Conservation (phyloP, 202 grass and related monocot species). For the Hordeum pubiflorum region DNA sequence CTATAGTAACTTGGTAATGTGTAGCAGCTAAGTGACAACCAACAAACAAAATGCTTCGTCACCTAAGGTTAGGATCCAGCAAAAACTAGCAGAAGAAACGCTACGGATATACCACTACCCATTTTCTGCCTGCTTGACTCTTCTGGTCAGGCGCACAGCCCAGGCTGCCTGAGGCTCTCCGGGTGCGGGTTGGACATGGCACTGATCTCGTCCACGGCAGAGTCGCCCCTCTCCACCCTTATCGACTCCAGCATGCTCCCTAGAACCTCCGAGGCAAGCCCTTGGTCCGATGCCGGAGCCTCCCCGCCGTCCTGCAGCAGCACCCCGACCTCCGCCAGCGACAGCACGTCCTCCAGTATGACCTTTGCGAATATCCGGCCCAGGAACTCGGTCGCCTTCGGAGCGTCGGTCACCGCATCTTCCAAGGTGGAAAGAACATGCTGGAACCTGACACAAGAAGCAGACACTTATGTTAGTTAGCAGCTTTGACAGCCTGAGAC, state of each 20-base stretch:
- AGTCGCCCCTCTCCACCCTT: slow-evolving; percentile 42
- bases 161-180: slow-evolving; percentile 27
- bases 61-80: slow-evolving; percentile 16
- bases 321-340: slow-evolving; percentile 41
- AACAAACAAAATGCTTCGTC: slow-evolving; percentile 5
- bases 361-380: slow-evolving; percentile 59
- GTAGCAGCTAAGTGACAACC: neutral
- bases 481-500: neutral
- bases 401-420: slow-evolving; percentile 78
- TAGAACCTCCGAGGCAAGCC: slow-evolving; percentile 53
- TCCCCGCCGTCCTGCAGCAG: slow-evolving; percentile 35
- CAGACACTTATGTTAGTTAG: neutral
- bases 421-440: slow-evolving; percentile 60
- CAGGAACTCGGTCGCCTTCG: slow-evolving; percentile 63
- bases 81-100: slow-evolving; percentile 13
- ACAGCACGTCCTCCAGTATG: slow-evolving; percentile 52
- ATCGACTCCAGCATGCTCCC: slow-evolving; percentile 56
- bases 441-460: slow-evolving; percentile 46
- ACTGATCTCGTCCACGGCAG: slow-evolving; percentile 41
- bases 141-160: slow-evolving; percentile 16
- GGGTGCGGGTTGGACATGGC: slow-evolving; percentile 30
- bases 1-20: neutral
- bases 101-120: neutral
- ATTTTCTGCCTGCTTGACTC: neutral
- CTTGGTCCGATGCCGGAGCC: slow-evolving; percentile 32